Percentiles rank a stretch among this genome's conserved stretches.
Conservation (phyloP, 2,329 filamentous ascomycete genomes). For the Juglanconis sp. region DNA sequence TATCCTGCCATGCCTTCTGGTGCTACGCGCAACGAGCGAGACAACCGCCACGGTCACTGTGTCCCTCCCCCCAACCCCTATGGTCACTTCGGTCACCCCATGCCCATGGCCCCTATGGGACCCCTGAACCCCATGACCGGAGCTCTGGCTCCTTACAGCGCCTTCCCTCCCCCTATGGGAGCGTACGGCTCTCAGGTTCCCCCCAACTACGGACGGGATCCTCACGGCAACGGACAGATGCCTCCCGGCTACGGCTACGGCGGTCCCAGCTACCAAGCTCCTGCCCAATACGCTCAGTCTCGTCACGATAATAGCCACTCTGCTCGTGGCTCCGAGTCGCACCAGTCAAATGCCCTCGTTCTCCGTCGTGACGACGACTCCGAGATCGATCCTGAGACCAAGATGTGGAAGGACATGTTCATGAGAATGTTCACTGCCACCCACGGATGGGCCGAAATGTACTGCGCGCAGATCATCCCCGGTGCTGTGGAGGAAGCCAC, state of each 20-base stretch:
- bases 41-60: background rate
- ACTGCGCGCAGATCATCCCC: slow-evolving; percentile 21
- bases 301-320: background rate
- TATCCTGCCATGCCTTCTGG: background rate
- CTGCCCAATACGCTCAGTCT: background rate
- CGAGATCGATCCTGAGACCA: slow-evolving; percentile 4
- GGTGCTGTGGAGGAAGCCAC: slow-evolving; percentile 18
- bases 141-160: slow-evolving; percentile 1
- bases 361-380: slow-evolving; percentile 13
- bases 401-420: slow-evolving; percentile 15
- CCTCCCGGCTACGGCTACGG: background rate
- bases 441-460: slow-evolving; percentile 26
- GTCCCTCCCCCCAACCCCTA: background rate
- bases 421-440: slow-evolving; percentile 9
- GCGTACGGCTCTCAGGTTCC: slow-evolving; percentile 2
- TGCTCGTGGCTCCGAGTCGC: background rate
- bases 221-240: background rate
- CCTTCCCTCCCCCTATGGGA: slow-evolving; percentile 1
- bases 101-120: background rate
- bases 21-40: background rate
- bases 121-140: background rate
- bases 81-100: background rate
- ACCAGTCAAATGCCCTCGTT: slow-evolving; percentile 6
- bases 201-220: background rate
- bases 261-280: background rate